phyloP scores from a whole-genome alignment of 2,329 filamentous ascomycete genomes.

The Cladophialophora exuberans region DNA sequence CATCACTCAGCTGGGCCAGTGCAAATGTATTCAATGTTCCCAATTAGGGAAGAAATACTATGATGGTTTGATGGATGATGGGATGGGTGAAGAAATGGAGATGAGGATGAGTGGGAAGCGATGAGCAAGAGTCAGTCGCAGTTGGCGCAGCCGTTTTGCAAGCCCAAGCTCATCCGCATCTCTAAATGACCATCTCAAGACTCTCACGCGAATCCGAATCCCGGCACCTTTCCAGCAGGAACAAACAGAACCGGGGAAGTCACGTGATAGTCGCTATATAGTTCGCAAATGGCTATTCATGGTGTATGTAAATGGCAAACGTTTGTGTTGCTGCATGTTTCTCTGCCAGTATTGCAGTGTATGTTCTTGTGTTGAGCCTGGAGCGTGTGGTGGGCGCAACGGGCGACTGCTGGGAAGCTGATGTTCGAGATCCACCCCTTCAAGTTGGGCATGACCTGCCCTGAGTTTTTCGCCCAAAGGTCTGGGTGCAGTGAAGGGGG shows the following conservation, averaged over 20 bases:
- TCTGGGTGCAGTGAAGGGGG: too few species aligned
- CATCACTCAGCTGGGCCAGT: slow-evolving; percentile 17
- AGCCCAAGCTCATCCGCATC: slow-evolving; percentile 29
- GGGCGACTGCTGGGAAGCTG: slow-evolving; percentile 13
- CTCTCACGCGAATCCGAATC: slow-evolving; percentile 10
- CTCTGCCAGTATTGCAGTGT: too few species aligned
- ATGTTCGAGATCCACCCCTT: too few species aligned
- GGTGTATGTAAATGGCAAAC: slow-evolving; percentile 1
- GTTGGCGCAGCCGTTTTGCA: slow-evolving; percentile 25
- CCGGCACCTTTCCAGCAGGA: slow-evolving; percentile 14
- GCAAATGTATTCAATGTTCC: slow-evolving; percentile 20
- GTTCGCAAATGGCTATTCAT: background rate
- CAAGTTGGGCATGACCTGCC: too few species aligned
- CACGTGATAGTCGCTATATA: slow-evolving; percentile 26
- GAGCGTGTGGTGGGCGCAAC: slow-evolving; percentile 8
- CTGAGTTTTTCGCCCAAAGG: slow-evolving; percentile 21
- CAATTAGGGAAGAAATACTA: slow-evolving; percentile 14
- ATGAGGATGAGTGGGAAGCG: slow-evolving; percentile 21
- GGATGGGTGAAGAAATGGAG: slow-evolving; percentile 24
- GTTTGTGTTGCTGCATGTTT: too few species aligned
- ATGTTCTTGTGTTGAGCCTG: slow-evolving; percentile 6
- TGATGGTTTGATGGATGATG: slow-evolving; percentile 23
- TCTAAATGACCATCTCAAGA: slow-evolving; percentile 24
- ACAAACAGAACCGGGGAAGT: slow-evolving; percentile 9
- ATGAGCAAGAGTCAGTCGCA: slow-evolving; percentile 27